Evolutionary conservation across 2,329 filamentous ascomycete species (phyloP).

Genomic region (Aspergillus pseudotamarii): DNA sequence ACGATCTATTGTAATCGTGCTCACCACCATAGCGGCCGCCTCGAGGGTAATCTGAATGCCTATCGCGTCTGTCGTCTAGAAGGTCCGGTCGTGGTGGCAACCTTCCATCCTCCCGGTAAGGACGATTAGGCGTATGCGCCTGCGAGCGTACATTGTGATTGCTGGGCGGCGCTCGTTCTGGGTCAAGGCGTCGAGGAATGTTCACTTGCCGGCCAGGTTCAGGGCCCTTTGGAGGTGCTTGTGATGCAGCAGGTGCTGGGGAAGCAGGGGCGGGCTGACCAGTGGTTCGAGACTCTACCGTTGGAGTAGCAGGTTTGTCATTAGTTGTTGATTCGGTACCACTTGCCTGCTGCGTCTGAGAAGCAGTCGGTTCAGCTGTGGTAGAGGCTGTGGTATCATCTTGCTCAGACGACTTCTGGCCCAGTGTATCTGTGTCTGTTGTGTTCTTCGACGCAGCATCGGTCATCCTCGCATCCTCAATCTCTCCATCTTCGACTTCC

Average conservation of each 20-base stretch:
- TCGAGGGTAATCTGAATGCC: slow-evolving; percentile 41
- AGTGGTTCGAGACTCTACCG: slow-evolving; percentile 18
- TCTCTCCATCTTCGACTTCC: slow-evolving; percentile 50
- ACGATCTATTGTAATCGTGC: slow-evolving; percentile 38
- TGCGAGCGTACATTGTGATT: slow-evolving; percentile 34
- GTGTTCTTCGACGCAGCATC: slow-evolving; percentile 30
- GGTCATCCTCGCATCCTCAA: slow-evolving; percentile 49
- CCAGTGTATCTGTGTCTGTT: slow-evolving; percentile 11
- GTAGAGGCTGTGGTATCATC: slow-evolving; percentile 10
- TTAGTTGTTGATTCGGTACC: slow-evolving; percentile 13
- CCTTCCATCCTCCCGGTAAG: slow-evolving; percentile 40
- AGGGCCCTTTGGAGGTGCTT: slow-evolving; percentile 29
- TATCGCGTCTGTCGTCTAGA: slow-evolving; percentile 43
- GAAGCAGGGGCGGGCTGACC: slow-evolving; percentile 17
- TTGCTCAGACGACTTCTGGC: slow-evolving; percentile 21
- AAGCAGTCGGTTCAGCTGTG: slow-evolving; percentile 10
- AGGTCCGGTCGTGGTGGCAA: slow-evolving; percentile 43
- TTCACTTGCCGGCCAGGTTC: slow-evolving; percentile 34
- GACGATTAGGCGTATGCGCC: slow-evolving; percentile 41
- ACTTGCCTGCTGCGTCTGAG: slow-evolving; percentile 9
- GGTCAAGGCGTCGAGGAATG: slow-evolving; percentile 43
- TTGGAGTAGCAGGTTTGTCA: slow-evolving; percentile 14
- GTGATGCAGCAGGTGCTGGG: slow-evolving; percentile 25
- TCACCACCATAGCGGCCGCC: slow-evolving; percentile 40
- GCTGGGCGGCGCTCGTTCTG: slow-evolving; percentile 33